Conservation (phyloP, 495 filamentous ascomycete species). For the Lasiosphaeria ovina region DNA sequence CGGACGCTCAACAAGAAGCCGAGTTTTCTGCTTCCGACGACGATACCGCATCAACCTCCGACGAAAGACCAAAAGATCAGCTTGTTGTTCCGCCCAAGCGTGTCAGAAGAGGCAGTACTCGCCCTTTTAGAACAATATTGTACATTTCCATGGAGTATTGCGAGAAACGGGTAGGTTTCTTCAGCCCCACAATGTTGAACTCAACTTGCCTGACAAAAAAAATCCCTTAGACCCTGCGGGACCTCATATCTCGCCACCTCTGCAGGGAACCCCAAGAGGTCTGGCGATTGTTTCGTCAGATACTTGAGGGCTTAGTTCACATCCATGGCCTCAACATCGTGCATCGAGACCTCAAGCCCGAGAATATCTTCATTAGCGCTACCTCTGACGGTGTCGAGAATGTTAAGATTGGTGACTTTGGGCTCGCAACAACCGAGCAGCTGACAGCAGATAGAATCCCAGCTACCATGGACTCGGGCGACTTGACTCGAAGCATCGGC, state of each 20-base stretch:
- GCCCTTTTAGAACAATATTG: constrained; percentile 41
- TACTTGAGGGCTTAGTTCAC: constrained; percentile 85
- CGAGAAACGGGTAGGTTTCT: constrained; percentile 70
- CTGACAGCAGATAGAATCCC: constrained; percentile 64
- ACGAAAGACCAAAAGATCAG: constrained; percentile 7
- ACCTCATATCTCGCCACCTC: constrained; percentile 79
- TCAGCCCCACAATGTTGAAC: neutral
- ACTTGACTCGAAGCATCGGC: constrained; percentile 83
- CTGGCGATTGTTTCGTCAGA: constrained; percentile 90
- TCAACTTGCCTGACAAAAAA: constrained; percentile 10
- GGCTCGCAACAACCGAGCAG: constrained; percentile 85
- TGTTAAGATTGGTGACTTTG: constrained; percentile 95
- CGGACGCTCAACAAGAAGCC: constrained; percentile 29
- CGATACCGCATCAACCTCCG: constrained; percentile 21
- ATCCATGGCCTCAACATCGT: constrained; percentile 91
- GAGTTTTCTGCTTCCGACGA: constrained; percentile 26
- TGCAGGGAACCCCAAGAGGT: constrained; percentile 68
- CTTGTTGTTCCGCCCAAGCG: constrained; percentile 22
- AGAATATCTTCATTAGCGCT: constrained; percentile 84
- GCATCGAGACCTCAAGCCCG: constrained; percentile 95
- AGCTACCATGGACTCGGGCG: constrained; percentile 48
- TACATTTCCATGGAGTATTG: constrained; percentile 88
- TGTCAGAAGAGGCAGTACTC: constrained; percentile 31
- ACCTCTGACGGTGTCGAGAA: constrained; percentile 72
- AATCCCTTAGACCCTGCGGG: constrained; percentile 67